phyloP scores from a whole-genome alignment of 768 basidiomycete species.

The Leccinum subgranulosum region DNA sequence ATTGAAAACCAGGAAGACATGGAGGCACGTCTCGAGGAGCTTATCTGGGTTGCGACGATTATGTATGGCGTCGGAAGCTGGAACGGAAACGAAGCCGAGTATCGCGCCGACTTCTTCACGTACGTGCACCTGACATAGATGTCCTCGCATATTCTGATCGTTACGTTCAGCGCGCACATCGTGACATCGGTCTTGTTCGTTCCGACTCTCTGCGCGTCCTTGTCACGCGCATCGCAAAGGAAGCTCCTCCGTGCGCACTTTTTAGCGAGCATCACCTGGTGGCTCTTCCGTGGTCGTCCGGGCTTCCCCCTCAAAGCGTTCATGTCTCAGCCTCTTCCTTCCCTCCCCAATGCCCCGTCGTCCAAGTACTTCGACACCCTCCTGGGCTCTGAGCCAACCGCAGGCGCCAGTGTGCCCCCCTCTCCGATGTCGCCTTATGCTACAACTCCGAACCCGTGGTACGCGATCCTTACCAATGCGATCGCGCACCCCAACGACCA shows the following conservation, averaged over 20 bases:
- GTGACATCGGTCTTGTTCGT: conserved; percentile 67
- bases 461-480: conserved; percentile 48
- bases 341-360: conserved; percentile 13
- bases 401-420: conserved; percentile 27
- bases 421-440: conserved; percentile 34
- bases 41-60: conserved; percentile 52
- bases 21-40: conserved; percentile 56
- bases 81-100: conserved; percentile 31
- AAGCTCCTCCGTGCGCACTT: conserved; percentile 61
- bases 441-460: conserved; percentile 55
- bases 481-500: conserved; percentile 61
- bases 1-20: conserved; percentile 37
- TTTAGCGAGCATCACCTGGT: conserved; percentile 47
- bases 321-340: conserved; percentile 33
- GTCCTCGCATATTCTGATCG: conserved; percentile 3
- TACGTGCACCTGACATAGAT: conserved; percentile 35
- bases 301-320: conserved; percentile 49
- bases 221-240: conserved; percentile 56
- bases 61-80: conserved; percentile 54
- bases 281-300: conserved; percentile 55
- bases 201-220: conserved; percentile 43
- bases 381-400: conserved; percentile 17
- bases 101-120: conserved; percentile 68
- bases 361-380: conserved; percentile 25
- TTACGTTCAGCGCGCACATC: conserved; percentile 56